Evolutionary conservation across 2,329 filamentous ascomycete genomes (phyloP).

Genomic region (Talaromyces piceae): DNA sequence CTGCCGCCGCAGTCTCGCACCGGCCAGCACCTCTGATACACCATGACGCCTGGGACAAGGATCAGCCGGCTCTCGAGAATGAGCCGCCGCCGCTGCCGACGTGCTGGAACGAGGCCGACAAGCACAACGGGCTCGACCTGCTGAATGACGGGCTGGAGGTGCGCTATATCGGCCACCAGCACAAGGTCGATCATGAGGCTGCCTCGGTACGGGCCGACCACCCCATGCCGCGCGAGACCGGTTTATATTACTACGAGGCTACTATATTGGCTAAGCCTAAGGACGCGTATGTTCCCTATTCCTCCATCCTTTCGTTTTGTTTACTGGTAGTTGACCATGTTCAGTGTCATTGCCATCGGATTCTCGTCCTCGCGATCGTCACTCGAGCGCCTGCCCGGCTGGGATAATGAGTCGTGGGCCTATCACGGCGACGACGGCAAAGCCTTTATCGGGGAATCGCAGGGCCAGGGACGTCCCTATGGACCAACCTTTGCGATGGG

Average conservation of each 20-base stretch:
- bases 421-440: conserved; percentile 62
- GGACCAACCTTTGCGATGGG: conserved; percentile 52
- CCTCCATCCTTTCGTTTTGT: not conserved
- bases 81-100: conserved; percentile 65
- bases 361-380: conserved; percentile 54
- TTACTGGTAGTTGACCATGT: not conserved
- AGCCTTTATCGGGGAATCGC: conserved; percentile 52
- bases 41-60: conserved; percentile 76
- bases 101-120: conserved; percentile 75
- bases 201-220: conserved; percentile 75
- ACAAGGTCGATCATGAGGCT: conserved; percentile 64
- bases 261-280: conserved; percentile 59
- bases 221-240: conserved; percentile 80
- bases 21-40: conserved; percentile 74
- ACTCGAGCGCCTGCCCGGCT: conserved; percentile 55
- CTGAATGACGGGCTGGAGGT: conserved; percentile 67
- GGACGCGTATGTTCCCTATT: conserved; percentile 49
- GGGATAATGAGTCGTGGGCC: conserved; percentile 59
- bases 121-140: conserved; percentile 65
- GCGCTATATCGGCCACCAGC: conserved; percentile 49
- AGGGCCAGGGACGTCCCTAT: conserved; percentile 48
- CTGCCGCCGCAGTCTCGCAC: no score
- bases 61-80: conserved; percentile 53
- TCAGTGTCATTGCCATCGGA: conserved; percentile 47
- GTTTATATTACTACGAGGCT: conserved; percentile 89